phyloP scores from a whole-genome alignment of 495 filamentous ascomycete species.

The Trichoderma gamsii region DNA sequence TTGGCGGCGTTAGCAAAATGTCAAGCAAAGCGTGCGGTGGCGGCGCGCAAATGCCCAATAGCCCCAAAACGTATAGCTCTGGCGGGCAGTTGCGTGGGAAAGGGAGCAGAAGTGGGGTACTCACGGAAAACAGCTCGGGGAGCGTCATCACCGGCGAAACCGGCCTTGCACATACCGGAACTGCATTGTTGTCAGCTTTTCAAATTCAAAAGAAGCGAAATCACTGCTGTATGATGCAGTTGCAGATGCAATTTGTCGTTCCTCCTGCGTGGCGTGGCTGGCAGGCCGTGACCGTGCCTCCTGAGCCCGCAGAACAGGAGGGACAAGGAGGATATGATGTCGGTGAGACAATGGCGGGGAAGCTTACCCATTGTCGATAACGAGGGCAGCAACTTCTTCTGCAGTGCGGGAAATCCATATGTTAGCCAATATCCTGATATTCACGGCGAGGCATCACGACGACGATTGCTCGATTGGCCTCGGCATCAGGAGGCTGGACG shows the following conservation, averaged over 20 bases:
- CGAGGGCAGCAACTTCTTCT: slow-evolving; percentile 99
- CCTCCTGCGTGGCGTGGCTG: slow-evolving; percentile 15
- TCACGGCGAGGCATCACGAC: slow-evolving; percentile 15
- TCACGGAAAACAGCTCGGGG: slow-evolving; percentile 99
- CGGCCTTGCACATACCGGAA: slow-evolving; percentile 99
- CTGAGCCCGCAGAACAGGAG: slow-evolving; percentile 17
- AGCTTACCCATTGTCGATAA: slow-evolving; percentile 99
- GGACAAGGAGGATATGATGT: slow-evolving; percentile 26
- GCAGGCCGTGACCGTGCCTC: slow-evolving; percentile 5
- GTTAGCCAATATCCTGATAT: slow-evolving; percentile 45
- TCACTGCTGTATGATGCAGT: slow-evolving; percentile 2
- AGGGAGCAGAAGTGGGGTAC: slow-evolving; percentile 45
- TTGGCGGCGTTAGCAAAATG: slow-evolving; percentile 22
- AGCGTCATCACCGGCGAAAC: slow-evolving; percentile 99
- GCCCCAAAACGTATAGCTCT: slow-evolving; percentile 10
- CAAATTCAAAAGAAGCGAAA: slow-evolving; percentile 3
- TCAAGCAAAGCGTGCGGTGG: slow-evolving; percentile 16
- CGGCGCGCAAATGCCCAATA: slow-evolving; percentile 22
- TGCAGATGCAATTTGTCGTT: slow-evolving; percentile 15
- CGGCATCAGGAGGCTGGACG: slow-evolving; percentile 15
- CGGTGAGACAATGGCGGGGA: slow-evolving; percentile 28
- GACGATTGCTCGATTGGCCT: slow-evolving; percentile 12
- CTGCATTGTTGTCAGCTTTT: slow-evolving; percentile 56
- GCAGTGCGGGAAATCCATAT: slow-evolving; percentile 32
- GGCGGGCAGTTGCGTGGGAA: slow-evolving; percentile 16